phyloP scores from a whole-genome alignment of 352 stramenopile genomes.

The Globisporangium ultimum region DNA sequence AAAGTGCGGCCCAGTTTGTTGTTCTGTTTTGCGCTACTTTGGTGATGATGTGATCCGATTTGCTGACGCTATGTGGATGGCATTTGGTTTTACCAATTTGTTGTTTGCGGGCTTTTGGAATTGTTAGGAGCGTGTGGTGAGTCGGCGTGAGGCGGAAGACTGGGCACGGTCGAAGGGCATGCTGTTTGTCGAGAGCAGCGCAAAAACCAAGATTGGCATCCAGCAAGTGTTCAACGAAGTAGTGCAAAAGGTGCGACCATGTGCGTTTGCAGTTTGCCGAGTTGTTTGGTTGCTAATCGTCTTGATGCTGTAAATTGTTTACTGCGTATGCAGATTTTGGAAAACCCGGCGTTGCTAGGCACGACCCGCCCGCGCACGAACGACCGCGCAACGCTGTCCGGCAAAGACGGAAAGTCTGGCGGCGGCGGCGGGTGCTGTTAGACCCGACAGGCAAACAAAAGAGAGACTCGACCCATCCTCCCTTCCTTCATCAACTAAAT shows the following conservation, averaged over 20 bases:
- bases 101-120: background rate
- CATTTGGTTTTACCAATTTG: background rate
- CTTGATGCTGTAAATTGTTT: background rate
- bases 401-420: conserved; percentile 57
- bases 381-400: conserved; percentile 27
- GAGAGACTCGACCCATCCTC: too few species aligned
- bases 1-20: conserved; percentile 48
- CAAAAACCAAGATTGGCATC: conserved; percentile 94
- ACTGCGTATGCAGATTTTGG: conserved; percentile 69
- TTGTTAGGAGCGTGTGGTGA: conserved; percentile 90
- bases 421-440: conserved; percentile 57
- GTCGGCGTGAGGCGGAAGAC: conserved; percentile 91
- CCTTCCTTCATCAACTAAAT: too few species aligned
- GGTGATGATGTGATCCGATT: too few species aligned
- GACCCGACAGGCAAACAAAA: background rate
- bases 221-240: conserved; percentile 98
- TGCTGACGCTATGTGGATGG: background rate
- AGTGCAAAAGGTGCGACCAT: conserved; percentile 92
- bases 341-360: conserved; percentile 86
- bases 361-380: conserved; percentile 68
- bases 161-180: conserved; percentile 97
- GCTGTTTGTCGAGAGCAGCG: conserved; percentile 97
- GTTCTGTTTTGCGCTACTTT: background rate
- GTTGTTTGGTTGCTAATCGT: background rate
- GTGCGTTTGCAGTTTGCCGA: conserved; percentile 3